Conservation (phyloP, 2,329 filamentous ascomycete species). For the Ampelomyces quisqualis region DNA sequence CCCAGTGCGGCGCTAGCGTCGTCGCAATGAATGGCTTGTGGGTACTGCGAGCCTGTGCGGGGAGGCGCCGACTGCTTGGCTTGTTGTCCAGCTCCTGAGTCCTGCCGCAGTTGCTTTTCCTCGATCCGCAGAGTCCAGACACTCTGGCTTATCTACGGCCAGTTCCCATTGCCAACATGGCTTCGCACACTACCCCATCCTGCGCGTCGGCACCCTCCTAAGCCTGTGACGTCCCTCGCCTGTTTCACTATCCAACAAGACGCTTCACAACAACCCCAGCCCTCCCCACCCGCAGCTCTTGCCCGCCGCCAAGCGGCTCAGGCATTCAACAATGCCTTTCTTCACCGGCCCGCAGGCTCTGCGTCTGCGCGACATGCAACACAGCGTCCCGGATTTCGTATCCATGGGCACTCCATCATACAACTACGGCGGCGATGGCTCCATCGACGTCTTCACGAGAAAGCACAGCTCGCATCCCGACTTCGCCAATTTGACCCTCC, state of each 20-base stretch:
- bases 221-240: conserved; percentile 19
- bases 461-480: conserved; percentile 59
- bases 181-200: conserved; percentile 1
- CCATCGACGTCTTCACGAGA: conserved; percentile 37
- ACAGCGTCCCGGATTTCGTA: conserved; percentile 27
- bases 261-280: conserved; percentile 22
- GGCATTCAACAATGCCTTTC: conserved; percentile 30
- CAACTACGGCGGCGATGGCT: conserved; percentile 31
- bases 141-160: no score
- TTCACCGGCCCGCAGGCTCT: conserved; percentile 37
- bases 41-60: neutral
- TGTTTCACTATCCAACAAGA: conserved; percentile 16
- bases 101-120: conserved; percentile 5
- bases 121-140: no score
- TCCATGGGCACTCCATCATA: conserved; percentile 39
- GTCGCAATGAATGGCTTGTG: neutral
- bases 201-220: conserved; percentile 12
- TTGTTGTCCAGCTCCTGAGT: neutral
- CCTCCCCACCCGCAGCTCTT: conserved; percentile 14
- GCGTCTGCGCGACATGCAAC: conserved; percentile 38
- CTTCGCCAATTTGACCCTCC: conserved; percentile 68
- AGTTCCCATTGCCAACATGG: conserved; percentile 10
- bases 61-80: neutral
- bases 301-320: conserved; percentile 1
- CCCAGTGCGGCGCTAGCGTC: neutral